phyloP scores from a whole-genome alignment of 202 grass and related monocot genomes.

The Digitaria exilis region DNA sequence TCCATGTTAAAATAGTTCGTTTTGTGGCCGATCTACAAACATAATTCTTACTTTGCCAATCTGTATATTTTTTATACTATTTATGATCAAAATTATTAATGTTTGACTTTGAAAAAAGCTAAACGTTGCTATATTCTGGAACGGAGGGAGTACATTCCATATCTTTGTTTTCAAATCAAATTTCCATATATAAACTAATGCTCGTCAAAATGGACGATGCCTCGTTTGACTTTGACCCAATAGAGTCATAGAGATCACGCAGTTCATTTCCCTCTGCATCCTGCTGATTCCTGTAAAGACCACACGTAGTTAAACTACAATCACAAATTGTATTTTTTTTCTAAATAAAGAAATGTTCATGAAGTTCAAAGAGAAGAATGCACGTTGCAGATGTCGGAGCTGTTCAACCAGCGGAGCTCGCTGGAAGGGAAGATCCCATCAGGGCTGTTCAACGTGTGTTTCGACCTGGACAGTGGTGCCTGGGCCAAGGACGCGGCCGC shows the following conservation, averaged over 20 bases:
- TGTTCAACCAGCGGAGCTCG: constrained; percentile 78
- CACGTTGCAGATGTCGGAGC: constrained; percentile 94
- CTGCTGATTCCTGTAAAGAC: not conserved
- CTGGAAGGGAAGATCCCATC: constrained; percentile 87
- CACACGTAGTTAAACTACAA: not conserved
- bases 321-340: not conserved
- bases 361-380: not conserved
- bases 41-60: too few species aligned
- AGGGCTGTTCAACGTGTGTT: constrained; percentile 77
- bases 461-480: constrained; percentile 69
- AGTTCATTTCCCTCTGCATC: constrained; percentile 2
- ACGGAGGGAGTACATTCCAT: too few species aligned
- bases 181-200: not conserved
- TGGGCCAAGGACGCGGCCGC: constrained; percentile 73
- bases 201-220: constrained; percentile 14
- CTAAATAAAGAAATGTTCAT: not conserved
- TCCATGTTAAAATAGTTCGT: too few species aligned
- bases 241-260: not conserved
- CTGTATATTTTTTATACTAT: too few species aligned
- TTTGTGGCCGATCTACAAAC: too few species aligned
- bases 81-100: too few species aligned
- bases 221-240: constrained; percentile 36
- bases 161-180: constrained; percentile 1
- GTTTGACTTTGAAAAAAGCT: too few species aligned
- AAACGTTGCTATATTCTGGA: too few species aligned